Percentiles rank a stretch among this genome's conserved stretches.
These are phyloP conservation scores for Zostera marina DNA, from an alignment of 116 monocot species.

Conservation along the genomic window DNA sequence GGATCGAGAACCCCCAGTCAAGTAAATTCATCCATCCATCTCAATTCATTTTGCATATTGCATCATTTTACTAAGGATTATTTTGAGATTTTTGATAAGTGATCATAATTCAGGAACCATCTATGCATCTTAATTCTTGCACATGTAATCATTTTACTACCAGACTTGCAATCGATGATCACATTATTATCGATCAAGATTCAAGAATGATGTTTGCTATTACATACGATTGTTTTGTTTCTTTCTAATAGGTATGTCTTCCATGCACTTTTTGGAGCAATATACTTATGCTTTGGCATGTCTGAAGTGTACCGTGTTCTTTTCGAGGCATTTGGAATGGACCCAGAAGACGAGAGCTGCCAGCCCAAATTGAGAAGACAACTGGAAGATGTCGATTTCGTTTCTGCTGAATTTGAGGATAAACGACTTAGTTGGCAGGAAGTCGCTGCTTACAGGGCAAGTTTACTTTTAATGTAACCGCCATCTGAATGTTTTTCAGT, in stretches of 20 bases:
- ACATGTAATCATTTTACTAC: too few species aligned
- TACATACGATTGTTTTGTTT: neutral
- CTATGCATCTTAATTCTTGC: too few species aligned
- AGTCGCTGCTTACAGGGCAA: constrained; percentile 71
- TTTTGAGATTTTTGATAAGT: neutral
- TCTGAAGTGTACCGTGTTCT: constrained; percentile 95
- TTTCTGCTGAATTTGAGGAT: constrained; percentile 83
- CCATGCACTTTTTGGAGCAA: constrained; percentile 94
- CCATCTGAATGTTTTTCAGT: neutral
- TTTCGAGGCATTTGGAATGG: constrained; percentile 94
- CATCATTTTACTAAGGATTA: neutral
- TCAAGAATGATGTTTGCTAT: constrained; percentile 9
- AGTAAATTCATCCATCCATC: constrained; percentile 30
- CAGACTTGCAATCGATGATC: too few species aligned
- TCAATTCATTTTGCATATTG: neutral
- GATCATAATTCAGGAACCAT: too few species aligned
- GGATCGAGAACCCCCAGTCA: constrained; percentile 75
- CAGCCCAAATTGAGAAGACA: constrained; percentile 86
- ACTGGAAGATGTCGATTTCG: constrained; percentile 89
- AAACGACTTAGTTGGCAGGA: constrained; percentile 84
- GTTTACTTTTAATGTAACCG: too few species aligned
- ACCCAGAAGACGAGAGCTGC: constrained; percentile 88
- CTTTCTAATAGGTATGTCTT: constrained; percentile 52
- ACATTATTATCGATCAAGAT: too few species aligned
- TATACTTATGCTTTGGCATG: constrained; percentile 97